These are phyloP conservation scores for Aspergillus piperis DNA, from an alignment of 2,329 filamentous ascomycete species.

Conservation along the genomic window DNA sequence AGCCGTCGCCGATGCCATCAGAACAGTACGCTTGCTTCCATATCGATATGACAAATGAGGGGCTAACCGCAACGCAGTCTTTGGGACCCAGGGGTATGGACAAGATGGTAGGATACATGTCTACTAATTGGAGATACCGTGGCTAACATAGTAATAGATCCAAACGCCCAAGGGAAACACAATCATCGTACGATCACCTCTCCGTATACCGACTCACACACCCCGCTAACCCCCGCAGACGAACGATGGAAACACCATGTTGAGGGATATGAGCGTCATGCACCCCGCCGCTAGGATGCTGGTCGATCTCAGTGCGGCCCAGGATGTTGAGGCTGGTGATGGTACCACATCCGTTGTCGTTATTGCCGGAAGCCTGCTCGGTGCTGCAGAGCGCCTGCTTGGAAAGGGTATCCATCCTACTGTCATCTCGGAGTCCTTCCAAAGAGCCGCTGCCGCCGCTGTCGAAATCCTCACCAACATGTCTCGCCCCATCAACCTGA, in stretches of 20 bases:
- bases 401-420: slow-evolving; percentile 94
- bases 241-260: slow-evolving; percentile 99
- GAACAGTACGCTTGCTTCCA: slow-evolving; percentile 61
- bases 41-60: slow-evolving; percentile 32
- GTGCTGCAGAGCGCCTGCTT: slow-evolving; percentile 87
- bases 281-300: slow-evolving; percentile 99
- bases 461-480: slow-evolving; percentile 91
- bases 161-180: slow-evolving; percentile 95
- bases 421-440: slow-evolving; percentile 96
- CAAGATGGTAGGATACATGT: slow-evolving; percentile 69
- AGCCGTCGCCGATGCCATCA: slow-evolving; percentile 97
- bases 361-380: slow-evolving; percentile 91
- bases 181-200: slow-evolving; percentile 66
- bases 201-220: slow-evolving; percentile 9
- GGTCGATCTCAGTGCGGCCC: slow-evolving; percentile 92
- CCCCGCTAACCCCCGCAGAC: slow-evolving; percentile 56
- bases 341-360: slow-evolving; percentile 98
- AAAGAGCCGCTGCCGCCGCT: slow-evolving; percentile 84
- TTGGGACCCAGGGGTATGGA: slow-evolving; percentile 97
- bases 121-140: background rate
- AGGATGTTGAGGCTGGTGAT: slow-evolving; percentile 97
- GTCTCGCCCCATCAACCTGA: slow-evolving; percentile 88
- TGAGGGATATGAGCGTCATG: slow-evolving; percentile 98
- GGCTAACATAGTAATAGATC: slow-evolving; percentile 58
- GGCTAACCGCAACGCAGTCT: slow-evolving; percentile 57